phyloP scores from a whole-genome alignment of 2,329 filamentous ascomycete species.

The Stemphylium beticola region DNA sequence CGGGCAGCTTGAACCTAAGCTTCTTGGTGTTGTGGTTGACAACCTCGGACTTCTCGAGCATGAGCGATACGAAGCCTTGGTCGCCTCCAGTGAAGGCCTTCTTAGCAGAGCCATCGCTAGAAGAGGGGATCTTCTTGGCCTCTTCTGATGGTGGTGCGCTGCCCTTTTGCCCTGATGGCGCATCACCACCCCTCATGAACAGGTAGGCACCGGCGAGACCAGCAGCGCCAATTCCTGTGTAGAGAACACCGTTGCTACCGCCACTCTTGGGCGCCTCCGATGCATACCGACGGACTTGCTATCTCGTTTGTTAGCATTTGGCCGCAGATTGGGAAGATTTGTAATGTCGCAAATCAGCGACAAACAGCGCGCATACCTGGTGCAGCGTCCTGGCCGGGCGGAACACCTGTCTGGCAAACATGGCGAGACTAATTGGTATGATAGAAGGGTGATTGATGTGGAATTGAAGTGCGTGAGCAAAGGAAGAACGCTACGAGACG shows the following conservation, averaged over 20 bases:
- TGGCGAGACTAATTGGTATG: slow-evolving; percentile 41
- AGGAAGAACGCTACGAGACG: slow-evolving; percentile 1
- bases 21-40: slow-evolving; percentile 96
- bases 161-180: slow-evolving; percentile 30
- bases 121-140: slow-evolving; percentile 49
- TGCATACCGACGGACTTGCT: slow-evolving; percentile 76
- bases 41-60: slow-evolving; percentile 76
- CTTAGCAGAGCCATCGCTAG: slow-evolving; percentile 51
- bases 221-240: slow-evolving; percentile 65
- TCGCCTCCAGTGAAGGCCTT: slow-evolving; percentile 79
- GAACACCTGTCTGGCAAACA: slow-evolving; percentile 54
- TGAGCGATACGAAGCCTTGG: slow-evolving; percentile 84
- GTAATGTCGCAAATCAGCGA: slow-evolving; percentile 23
- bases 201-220: slow-evolving; percentile 64
- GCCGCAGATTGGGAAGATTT: slow-evolving; percentile 12
- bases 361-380: slow-evolving; percentile 40
- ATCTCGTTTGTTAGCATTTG: slow-evolving; percentile 28
- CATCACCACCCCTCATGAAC: slow-evolving; percentile 48
- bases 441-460: slow-evolving; percentile 11
- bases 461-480: slow-evolving; percentile 6
- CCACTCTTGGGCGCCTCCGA: slow-evolving; percentile 65
- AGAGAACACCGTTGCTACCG: slow-evolving; percentile 54
- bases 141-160: slow-evolving; percentile 41
- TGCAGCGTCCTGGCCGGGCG: slow-evolving; percentile 51
- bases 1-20: slow-evolving; percentile 84